phyloP scores from a whole-genome alignment of 495 filamentous ascomycete species.

The Xylaria telfairii region DNA sequence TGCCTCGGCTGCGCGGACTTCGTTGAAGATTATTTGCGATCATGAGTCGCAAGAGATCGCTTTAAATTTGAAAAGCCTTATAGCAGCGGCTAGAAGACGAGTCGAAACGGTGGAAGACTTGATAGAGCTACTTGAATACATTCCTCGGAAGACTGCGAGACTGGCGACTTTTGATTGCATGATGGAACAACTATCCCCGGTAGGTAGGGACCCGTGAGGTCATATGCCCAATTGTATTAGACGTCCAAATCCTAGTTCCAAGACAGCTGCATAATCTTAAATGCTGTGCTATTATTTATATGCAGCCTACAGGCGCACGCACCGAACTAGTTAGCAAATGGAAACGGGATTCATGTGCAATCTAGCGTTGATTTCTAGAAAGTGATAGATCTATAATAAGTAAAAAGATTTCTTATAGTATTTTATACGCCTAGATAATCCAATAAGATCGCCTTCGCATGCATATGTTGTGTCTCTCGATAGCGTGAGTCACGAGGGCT shows the following conservation, averaged over 20 bases:
- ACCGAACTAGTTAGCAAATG: background rate
- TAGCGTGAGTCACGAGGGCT: background rate
- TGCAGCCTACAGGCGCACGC: background rate
- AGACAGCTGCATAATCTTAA: background rate
- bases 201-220: background rate
- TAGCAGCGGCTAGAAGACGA: no score
- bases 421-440: background rate
- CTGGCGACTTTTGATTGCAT: conserved; percentile 1
- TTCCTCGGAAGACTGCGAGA: conserved; percentile 15
- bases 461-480: background rate
- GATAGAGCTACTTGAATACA: background rate
- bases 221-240: background rate
- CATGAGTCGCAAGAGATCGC: background rate
- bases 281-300: background rate
- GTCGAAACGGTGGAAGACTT: background rate
- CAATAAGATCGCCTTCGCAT: background rate
- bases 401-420: background rate
- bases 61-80: background rate
- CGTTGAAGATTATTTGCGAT: conserved; percentile 31
- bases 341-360: background rate
- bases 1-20: conserved; percentile 30
- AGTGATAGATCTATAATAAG: background rate
- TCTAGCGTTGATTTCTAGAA: background rate
- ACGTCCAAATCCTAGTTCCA: background rate
- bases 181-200: background rate